These are phyloP conservation scores for Nyctanthes arbortristis DNA, from an alignment of 257 asterid genomes.

Conservation along the genomic window DNA sequence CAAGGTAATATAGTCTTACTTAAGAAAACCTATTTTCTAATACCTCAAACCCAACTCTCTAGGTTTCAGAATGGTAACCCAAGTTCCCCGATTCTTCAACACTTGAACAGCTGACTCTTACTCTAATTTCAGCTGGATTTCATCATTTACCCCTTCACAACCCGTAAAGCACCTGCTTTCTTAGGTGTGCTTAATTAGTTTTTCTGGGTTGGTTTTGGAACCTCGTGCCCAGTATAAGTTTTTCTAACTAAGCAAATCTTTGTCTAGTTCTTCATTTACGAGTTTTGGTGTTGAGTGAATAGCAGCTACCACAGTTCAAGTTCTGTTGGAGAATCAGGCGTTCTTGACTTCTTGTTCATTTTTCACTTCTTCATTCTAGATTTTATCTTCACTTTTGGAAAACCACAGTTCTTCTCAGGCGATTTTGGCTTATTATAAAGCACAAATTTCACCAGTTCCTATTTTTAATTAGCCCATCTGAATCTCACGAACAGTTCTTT, in stretches of 20 bases:
- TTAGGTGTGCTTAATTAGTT: background rate
- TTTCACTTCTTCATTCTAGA: slow-evolving; percentile 13
- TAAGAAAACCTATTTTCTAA: slow-evolving; percentile 26
- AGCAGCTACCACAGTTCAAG: slow-evolving; percentile 31
- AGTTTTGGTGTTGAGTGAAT: slow-evolving; percentile 21
- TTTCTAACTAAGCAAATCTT: background rate
- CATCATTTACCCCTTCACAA: background rate
- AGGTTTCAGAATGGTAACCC: background rate
- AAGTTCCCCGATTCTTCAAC: background rate
- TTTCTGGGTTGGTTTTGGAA: background rate
- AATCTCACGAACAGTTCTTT: background rate
- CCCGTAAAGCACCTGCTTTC: background rate
- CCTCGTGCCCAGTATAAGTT: background rate
- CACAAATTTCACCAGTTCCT: background rate
- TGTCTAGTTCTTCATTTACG: slow-evolving; percentile 6
- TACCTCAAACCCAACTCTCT: slow-evolving; percentile 6
- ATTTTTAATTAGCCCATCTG: slow-evolving; percentile 9
- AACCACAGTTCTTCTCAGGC: slow-evolving; percentile 5
- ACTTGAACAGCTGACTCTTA: too few species aligned
- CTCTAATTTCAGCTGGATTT: background rate
- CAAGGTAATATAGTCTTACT: slow-evolving; percentile 56
- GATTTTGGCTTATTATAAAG: slow-evolving; percentile 17
- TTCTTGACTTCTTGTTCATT: slow-evolving; percentile 23
- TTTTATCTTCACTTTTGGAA: slow-evolving; percentile 12
- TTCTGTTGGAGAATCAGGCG: slow-evolving; percentile 34